These are phyloP conservation scores for Fusarium chaquense DNA, from an alignment of 2,329 filamentous ascomycete genomes.

Conservation along the genomic window DNA sequence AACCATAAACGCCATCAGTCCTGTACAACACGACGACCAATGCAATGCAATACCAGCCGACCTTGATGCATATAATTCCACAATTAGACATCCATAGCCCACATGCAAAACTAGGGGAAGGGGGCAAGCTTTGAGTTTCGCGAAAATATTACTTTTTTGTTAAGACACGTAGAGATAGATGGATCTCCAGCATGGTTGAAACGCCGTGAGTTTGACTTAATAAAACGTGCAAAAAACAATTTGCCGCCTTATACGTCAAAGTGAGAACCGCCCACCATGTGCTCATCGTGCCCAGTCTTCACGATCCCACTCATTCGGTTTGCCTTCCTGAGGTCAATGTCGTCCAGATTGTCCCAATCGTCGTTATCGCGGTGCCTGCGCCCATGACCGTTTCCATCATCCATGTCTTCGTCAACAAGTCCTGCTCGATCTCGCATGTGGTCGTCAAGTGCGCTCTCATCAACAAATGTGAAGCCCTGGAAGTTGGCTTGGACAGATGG, in stretches of 20 bases:
- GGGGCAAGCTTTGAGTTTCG: slow-evolving; percentile 34
- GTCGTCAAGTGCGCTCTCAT: slow-evolving; percentile 93
- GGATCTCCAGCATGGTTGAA: slow-evolving; percentile 44
- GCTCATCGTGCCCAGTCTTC: slow-evolving; percentile 70
- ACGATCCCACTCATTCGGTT: slow-evolving; percentile 75
- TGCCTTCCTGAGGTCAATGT: slow-evolving; percentile 62
- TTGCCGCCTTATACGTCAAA: slow-evolving; percentile 69
- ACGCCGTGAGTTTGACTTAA: slow-evolving; percentile 42
- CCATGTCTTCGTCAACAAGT: slow-evolving; percentile 70
- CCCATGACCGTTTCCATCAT: slow-evolving; percentile 63
- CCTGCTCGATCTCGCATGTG: slow-evolving; percentile 72
- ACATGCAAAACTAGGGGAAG: slow-evolving; percentile 33
- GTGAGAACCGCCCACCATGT: slow-evolving; percentile 71
- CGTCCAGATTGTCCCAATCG: slow-evolving; percentile 70
- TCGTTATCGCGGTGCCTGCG: slow-evolving; percentile 55
- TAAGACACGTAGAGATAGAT: slow-evolving; percentile 42
- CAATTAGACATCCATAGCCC: slow-evolving; percentile 48
- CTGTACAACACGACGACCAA: slow-evolving; percentile 46
- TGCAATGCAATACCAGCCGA: slow-evolving; percentile 49
- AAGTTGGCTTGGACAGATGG: slow-evolving; percentile 98
- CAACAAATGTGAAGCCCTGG: slow-evolving; percentile 98
- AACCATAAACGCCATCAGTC: slow-evolving; percentile 49
- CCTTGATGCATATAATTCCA: slow-evolving; percentile 53
- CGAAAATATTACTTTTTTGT: slow-evolving; percentile 50
- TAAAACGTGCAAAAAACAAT: slow-evolving; percentile 34